Evolutionary conservation across 139 green algal species (phyloP).

Genomic region (Volvox reticuliferus): DNA sequence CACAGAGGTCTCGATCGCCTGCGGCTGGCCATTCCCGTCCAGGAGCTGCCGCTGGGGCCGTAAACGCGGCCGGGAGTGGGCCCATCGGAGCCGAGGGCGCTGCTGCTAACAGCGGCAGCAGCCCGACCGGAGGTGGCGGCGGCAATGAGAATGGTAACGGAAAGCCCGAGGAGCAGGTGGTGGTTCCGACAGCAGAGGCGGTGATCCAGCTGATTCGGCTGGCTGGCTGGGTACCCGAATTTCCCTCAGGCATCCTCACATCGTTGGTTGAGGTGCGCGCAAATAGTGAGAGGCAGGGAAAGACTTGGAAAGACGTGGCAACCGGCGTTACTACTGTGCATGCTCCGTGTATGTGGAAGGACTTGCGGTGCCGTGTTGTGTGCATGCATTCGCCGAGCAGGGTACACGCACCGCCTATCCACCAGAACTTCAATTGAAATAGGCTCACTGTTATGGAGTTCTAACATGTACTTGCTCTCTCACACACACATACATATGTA

Average conservation of each 20-base stretch:
- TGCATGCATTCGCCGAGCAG: too few relatives aligned
- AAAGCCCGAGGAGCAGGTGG: not conserved
- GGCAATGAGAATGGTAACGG: not conserved
- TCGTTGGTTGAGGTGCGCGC: constrained; percentile 5
- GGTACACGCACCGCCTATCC: too few relatives aligned
- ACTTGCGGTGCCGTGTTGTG: not conserved
- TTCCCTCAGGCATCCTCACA: not conserved
- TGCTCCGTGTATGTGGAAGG: not conserved
- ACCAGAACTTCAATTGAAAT: too few relatives aligned
- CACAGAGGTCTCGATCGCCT: not conserved
- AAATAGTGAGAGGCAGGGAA: too few relatives aligned
- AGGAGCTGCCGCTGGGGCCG: not conserved
- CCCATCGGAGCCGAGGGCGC: not conserved
- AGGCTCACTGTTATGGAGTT: too few relatives aligned
- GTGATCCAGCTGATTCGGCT: constrained; percentile 19
- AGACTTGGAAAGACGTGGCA: not conserved
- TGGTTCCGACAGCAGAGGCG: not conserved
- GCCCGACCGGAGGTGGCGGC: too few relatives aligned
- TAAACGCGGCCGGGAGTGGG: too few relatives aligned
- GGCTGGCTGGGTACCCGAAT: not conserved
- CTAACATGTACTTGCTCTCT: too few relatives aligned
- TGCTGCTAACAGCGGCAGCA: not conserved
- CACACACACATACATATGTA: too few relatives aligned
- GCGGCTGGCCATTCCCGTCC: not conserved
- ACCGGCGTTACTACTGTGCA: not conserved